A percentile compares a stretch with the other conserved stretches of the same genome.
phyloP scores from a whole-genome alignment of 805 yeast species.

The Sugiyamaella valdiviana region DNA sequence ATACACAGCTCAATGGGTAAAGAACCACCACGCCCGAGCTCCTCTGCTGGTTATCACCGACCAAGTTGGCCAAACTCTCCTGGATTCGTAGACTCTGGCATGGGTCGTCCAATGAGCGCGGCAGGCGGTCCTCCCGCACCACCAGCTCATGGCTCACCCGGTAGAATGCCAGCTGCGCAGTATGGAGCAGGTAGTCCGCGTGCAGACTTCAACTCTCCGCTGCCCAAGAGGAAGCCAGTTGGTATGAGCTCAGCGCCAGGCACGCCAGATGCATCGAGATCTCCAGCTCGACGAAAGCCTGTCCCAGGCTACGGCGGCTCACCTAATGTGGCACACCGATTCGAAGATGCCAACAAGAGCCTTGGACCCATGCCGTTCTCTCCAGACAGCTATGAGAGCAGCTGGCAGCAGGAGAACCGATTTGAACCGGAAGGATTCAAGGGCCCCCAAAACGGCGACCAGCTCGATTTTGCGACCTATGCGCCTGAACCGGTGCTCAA shows the following conservation, averaged over 20 bases:
- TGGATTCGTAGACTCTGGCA: not conserved
- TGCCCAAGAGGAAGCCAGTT: not conserved
- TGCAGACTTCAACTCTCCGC: not conserved
- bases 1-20: not conserved
- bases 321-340: not conserved
- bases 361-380: conserved; percentile 19
- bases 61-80: not conserved
- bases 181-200: not conserved
- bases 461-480: conserved; percentile 19
- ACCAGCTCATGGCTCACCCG: not conserved
- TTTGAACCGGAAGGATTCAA: not conserved
- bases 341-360: conserved; percentile 7
- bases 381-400: conserved; percentile 18
- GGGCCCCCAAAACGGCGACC: conserved; percentile 9
- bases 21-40: not conserved
- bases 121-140: not conserved
- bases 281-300: conserved; percentile 14
- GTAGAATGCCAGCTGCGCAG: not conserved
- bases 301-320: conserved; percentile 4
- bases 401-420: not conserved
- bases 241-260: not conserved
- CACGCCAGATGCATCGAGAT: not conserved
- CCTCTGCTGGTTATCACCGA: not conserved
- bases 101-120: not conserved
- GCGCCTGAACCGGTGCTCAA: conserved; percentile 25